Conservation (phyloP, 176 grass and related monocot genomes). For the Alopecurus myosuroides region DNA sequence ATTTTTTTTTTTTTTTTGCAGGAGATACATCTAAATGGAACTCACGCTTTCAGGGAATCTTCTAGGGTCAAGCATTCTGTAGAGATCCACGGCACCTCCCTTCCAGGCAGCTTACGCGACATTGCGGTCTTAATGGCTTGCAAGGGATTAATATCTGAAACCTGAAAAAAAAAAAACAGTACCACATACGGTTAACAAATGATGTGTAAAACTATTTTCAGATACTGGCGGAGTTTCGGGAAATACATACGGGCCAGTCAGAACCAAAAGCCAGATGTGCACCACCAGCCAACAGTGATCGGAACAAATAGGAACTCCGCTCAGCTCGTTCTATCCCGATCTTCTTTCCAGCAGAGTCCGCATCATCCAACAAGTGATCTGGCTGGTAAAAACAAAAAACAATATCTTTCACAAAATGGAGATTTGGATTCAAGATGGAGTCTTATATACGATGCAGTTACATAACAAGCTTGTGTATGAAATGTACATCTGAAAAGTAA, state of each 20-base stretch:
- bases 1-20: background rate
- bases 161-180: constrained; percentile 34
- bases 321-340: constrained; percentile 50
- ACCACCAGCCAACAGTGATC: constrained; percentile 41
- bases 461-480: background rate
- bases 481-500: background rate
- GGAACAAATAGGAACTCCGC: constrained; percentile 64
- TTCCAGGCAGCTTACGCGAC: constrained; percentile 50
- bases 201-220: background rate
- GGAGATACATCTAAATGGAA: background rate
- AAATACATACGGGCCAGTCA: constrained; percentile 73
- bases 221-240: background rate
- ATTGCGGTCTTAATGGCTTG: constrained; percentile 60
- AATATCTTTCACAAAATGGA: background rate
- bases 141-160: constrained; percentile 82
- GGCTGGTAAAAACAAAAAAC: constrained; percentile 46
- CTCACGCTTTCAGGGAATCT: constrained; percentile 85
- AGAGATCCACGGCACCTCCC: constrained; percentile 65
- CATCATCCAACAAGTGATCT: constrained; percentile 81
- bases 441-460: background rate
- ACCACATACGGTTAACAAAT: background rate
- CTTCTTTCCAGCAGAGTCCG: constrained; percentile 50
- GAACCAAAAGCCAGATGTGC: constrained; percentile 84
- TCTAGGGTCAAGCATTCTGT: constrained; percentile 51
- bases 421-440: background rate